These are phyloP conservation scores for Takashimella tepidaria DNA, from an alignment of 1,284 basidiomycete genomes.

Conservation along the genomic window DNA sequence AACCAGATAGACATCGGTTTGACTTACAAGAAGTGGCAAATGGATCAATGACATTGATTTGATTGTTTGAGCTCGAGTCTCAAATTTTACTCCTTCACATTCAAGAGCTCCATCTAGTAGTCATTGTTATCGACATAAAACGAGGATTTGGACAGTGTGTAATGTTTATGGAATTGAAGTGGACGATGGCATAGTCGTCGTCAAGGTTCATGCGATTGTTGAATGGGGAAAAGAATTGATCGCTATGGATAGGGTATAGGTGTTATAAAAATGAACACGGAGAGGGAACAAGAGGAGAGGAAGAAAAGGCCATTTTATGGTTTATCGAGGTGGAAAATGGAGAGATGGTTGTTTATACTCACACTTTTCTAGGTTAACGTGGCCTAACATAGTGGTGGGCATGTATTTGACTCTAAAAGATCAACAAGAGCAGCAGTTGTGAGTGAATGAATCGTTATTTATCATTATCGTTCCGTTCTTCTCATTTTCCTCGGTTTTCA, in stretches of 20 bases:
- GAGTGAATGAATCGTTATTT: neutral
- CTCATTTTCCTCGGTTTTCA: no score
- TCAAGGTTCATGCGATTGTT: slow-evolving; percentile 29
- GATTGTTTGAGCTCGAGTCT: slow-evolving; percentile 35
- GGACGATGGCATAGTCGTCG: slow-evolving; percentile 29
- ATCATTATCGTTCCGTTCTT: neutral
- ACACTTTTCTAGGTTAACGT: slow-evolving; percentile 31
- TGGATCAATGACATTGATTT: slow-evolving; percentile 35
- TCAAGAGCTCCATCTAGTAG: slow-evolving; percentile 40
- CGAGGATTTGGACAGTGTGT: slow-evolving; percentile 32
- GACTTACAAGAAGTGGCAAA: slow-evolving; percentile 28
- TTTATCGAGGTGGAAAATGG: neutral
- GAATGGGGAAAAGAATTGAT: slow-evolving; percentile 36
- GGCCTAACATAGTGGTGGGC: slow-evolving; percentile 41
- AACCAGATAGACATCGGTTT: neutral
- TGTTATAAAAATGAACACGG: slow-evolving; percentile 6
- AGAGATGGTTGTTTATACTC: neutral
- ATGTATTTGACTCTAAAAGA: slow-evolving; percentile 28
- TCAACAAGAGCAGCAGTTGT: neutral
- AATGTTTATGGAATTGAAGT: slow-evolving; percentile 35
- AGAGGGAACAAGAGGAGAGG: neutral
- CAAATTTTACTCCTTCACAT: slow-evolving; percentile 36
- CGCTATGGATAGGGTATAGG: slow-evolving; percentile 24
- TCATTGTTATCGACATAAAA: slow-evolving; percentile 38
- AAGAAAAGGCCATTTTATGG: no score